Conservation (phyloP, 2,329 filamentous ascomycete species). For the Sporothrix inflata region DNA sequence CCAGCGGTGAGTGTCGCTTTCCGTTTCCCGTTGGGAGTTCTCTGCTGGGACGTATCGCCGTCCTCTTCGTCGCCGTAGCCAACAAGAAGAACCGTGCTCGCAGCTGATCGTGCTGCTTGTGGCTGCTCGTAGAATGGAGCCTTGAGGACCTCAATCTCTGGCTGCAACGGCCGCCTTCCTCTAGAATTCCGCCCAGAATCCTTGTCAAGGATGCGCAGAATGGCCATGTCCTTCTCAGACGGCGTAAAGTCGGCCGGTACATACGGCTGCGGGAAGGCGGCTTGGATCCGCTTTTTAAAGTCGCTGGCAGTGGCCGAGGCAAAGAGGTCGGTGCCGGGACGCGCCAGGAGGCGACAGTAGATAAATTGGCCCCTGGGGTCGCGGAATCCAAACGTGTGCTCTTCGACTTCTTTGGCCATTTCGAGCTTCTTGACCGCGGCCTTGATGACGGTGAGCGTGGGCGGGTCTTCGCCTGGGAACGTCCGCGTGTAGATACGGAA, state of each 20-base stretch:
- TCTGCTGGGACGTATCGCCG: neutral
- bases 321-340: slow-evolving; percentile 48
- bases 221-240: slow-evolving; percentile 41
- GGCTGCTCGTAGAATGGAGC: slow-evolving; percentile 52
- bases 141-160: slow-evolving; percentile 53
- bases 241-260: slow-evolving; percentile 47
- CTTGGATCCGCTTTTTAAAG: slow-evolving; percentile 53
- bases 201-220: slow-evolving; percentile 37
- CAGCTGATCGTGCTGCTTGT: neutral
- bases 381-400: slow-evolving; percentile 52
- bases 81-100: slow-evolving; percentile 12
- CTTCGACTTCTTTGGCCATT: slow-evolving; percentile 42
- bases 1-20: slow-evolving; percentile 3
- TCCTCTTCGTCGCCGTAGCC: slow-evolving; percentile 14
- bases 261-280: slow-evolving; percentile 50
- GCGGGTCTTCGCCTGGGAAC: slow-evolving; percentile 47
- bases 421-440: slow-evolving; percentile 46
- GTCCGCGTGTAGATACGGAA: slow-evolving; percentile 50
- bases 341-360: slow-evolving; percentile 51
- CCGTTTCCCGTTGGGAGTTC: slow-evolving; percentile 16
- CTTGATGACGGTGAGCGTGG: slow-evolving; percentile 46
- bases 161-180: slow-evolving; percentile 43
- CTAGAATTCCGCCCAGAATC: slow-evolving; percentile 36
- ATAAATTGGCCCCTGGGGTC: slow-evolving; percentile 47
- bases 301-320: slow-evolving; percentile 45